phyloP scores from a whole-genome alignment of 2,329 filamentous ascomycete species.

The Apiospora saccharicola region DNA sequence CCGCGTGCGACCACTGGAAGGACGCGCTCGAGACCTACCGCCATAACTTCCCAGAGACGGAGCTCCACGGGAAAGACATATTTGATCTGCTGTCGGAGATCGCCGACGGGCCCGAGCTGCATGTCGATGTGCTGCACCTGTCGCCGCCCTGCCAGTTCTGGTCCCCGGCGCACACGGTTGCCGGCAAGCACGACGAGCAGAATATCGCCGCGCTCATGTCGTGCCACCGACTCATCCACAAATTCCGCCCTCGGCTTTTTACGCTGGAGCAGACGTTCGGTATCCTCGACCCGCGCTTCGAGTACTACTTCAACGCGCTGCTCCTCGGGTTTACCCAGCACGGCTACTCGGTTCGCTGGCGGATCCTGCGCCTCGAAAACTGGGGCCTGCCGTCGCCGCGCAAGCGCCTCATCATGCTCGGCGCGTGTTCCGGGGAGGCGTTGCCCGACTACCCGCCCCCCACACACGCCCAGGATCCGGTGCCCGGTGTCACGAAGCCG shows the following conservation, averaged over 20 bases:
- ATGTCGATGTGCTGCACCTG: conserved; percentile 75
- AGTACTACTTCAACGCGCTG: conserved; percentile 64
- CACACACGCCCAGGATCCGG: conserved; percentile 57
- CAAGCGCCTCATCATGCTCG: conserved; percentile 63
- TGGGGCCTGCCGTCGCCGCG: conserved; percentile 60
- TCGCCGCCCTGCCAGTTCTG: conserved; percentile 82
- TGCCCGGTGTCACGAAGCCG: conserved; percentile 35
- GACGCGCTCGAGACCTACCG: conserved; percentile 65
- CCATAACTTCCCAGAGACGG: conserved; percentile 62
- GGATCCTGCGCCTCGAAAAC: conserved; percentile 58
- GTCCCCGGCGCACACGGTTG: conserved; percentile 73
- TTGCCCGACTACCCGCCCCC: conserved; percentile 70
- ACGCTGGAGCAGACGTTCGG: conserved; percentile 84
- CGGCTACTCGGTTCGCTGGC: conserved; percentile 77
- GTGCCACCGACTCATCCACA: conserved; percentile 62
- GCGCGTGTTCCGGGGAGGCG: conserved; percentile 71
- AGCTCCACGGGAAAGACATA: conserved; percentile 57
- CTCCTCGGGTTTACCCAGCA: conserved; percentile 69
- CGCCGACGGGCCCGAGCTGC: conserved; percentile 38
- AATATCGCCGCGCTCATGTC: conserved; percentile 69
- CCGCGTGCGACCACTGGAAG: conserved; percentile 69
- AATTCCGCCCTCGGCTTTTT: conserved; percentile 69
- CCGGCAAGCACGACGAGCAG: conserved; percentile 65
- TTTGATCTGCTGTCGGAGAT: conserved; percentile 55
- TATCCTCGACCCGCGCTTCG: conserved; percentile 61